Conservation (phyloP, 2,329 filamentous ascomycete species). For the Cladosporium cucumerinum region DNA sequence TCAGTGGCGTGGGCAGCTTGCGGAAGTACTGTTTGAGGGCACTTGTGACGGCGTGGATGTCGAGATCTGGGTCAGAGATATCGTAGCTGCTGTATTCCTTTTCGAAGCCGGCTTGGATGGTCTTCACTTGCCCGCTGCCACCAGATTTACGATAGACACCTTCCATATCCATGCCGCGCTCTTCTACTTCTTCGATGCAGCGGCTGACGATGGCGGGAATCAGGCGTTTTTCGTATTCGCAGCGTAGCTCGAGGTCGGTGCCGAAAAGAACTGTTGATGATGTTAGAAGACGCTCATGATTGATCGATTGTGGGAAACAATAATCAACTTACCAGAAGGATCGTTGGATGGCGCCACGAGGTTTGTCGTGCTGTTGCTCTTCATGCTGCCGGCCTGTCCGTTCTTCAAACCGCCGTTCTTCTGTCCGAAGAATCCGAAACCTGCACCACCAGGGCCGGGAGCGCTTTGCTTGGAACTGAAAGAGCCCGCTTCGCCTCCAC, state of each 20-base stretch:
- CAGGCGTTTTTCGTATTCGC: conserved; percentile 82
- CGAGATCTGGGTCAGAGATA: conserved; percentile 87
- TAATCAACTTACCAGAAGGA: conserved; percentile 30
- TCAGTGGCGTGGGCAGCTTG: conserved; percentile 80
- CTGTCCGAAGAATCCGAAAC: conserved; percentile 37
- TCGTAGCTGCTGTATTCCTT: conserved; percentile 74
- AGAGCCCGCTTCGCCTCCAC: conserved; percentile 32
- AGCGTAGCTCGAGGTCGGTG: conserved; percentile 79
- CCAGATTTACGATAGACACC: conserved; percentile 98
- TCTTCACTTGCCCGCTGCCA: conserved; percentile 84
- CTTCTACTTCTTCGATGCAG: conserved; percentile 94
- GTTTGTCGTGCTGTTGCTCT: conserved; percentile 45
- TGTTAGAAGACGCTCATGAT: conserved; percentile 22
- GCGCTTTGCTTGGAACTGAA: conserved; percentile 24
- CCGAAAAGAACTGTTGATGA: conserved; percentile 66
- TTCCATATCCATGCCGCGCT: conserved; percentile 94
- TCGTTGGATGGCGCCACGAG: conserved; percentile 33
- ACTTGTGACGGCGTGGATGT: conserved; percentile 94
- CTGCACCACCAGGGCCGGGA: conserved; percentile 8
- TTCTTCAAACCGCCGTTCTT: conserved; percentile 35
- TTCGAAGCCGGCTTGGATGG: conserved; percentile 88
- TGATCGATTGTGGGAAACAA: background rate
- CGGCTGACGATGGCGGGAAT: conserved; percentile 88
- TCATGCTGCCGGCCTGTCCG: conserved; percentile 35
- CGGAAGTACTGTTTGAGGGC: conserved; percentile 97